These are phyloP conservation scores for Sonneratia alba DNA, from an alignment of 345 rosid genomes.

Conservation along the genomic window DNA sequence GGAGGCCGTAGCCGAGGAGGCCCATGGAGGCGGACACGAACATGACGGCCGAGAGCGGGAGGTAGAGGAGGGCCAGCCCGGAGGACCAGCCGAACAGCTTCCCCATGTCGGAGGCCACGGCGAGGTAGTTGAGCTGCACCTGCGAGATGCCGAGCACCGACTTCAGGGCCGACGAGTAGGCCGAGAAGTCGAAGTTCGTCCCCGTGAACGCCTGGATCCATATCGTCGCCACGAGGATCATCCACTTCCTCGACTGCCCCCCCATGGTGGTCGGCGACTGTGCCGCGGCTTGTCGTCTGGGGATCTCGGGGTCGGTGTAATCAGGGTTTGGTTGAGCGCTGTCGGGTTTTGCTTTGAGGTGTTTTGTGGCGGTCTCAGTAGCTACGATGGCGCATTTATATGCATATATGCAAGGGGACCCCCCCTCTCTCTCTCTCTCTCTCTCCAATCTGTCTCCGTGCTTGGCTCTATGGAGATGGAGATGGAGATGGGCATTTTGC, in stretches of 20 bases:
- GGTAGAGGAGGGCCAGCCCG: conserved; percentile 67
- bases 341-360: not conserved
- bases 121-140: conserved; percentile 79
- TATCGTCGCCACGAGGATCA: conserved; percentile 82
- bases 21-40: conserved; percentile 86
- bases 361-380: not conserved
- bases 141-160: conserved; percentile 72
- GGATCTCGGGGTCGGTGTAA: not conserved
- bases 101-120: conserved; percentile 92
- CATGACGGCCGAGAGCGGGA: conserved; percentile 65
- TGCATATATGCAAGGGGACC: not conserved
- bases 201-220: conserved; percentile 99
- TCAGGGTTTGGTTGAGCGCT: not conserved
- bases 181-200: conserved; percentile 92
- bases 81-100: conserved; percentile 95
- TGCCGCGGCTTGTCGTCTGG: not conserved
- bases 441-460: not conserved
- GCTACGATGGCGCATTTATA: not conserved
- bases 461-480: not conserved
- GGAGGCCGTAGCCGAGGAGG: conserved; percentile 68
- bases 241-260: conserved; percentile 85
- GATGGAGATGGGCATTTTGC: not conserved
- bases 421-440: not conserved
- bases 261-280: conserved; percentile 29
- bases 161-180: conserved; percentile 72